Conservation (phyloP, 2,329 filamentous ascomycete genomes). For the Graphiopsis chlorocephala region DNA sequence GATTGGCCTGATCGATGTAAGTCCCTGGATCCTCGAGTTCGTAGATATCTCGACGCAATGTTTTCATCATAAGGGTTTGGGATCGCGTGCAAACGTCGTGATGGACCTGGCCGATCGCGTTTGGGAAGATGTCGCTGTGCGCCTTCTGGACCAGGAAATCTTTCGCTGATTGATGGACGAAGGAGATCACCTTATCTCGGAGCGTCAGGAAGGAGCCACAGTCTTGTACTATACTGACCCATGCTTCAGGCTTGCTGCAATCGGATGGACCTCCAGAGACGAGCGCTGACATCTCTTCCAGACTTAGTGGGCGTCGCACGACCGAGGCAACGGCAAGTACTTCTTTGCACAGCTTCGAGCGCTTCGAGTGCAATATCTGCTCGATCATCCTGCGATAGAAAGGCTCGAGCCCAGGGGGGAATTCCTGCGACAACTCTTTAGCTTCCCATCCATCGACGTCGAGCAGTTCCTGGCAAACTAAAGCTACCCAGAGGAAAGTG, state of each 20-base stretch:
- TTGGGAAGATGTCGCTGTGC: slow-evolving; percentile 32
- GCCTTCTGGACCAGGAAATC: slow-evolving; percentile 35
- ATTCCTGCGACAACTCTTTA: slow-evolving; percentile 22
- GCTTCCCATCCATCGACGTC: slow-evolving; percentile 20
- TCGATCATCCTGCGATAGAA: slow-evolving; percentile 43
- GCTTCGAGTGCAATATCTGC: slow-evolving; percentile 30
- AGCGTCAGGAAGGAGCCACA: slow-evolving; percentile 45
- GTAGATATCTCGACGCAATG: slow-evolving; percentile 8
- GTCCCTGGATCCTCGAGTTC: not conserved
- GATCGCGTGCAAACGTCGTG: slow-evolving; percentile 36
- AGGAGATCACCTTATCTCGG: slow-evolving; percentile 30
- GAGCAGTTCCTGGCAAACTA: slow-evolving; percentile 38
- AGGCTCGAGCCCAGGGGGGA: slow-evolving; percentile 37
- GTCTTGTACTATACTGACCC: slow-evolving; percentile 29
- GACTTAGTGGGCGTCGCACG: slow-evolving; percentile 33
- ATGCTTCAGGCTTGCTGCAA: not conserved
- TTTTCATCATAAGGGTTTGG: slow-evolving; percentile 24
- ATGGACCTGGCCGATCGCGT: slow-evolving; percentile 30
- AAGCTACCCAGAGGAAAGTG: slow-evolving; percentile 48
- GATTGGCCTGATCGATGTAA: slow-evolving; percentile 1
- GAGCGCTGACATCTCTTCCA: slow-evolving; percentile 2
- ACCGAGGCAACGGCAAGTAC: slow-evolving; percentile 35
- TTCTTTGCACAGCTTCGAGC: slow-evolving; percentile 33
- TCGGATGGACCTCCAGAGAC: not conserved
- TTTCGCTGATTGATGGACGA: slow-evolving; percentile 47